Percentiles rank a stretch among this genome's conserved stretches.
Conservation (phyloP, 2,329 filamentous ascomycete species). For the Sporothrix globosa region DNA sequence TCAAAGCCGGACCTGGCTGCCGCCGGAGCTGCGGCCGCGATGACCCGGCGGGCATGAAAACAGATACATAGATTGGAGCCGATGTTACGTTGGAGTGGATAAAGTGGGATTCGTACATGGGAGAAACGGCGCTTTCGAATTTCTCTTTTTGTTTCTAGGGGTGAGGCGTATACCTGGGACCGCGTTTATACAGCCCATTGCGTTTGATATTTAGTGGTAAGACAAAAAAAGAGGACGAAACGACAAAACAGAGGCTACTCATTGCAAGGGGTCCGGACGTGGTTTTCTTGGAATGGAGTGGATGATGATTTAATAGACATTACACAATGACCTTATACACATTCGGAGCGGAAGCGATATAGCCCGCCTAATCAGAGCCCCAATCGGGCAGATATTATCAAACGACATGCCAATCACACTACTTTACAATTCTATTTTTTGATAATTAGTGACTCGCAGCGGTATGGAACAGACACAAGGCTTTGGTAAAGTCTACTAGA, state of each 20-base stretch:
- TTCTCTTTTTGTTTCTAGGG: background rate
- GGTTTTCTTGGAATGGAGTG: conserved; percentile 14
- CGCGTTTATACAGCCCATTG: background rate
- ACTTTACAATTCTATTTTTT: background rate
- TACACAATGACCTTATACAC: background rate
- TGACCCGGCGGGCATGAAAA: conserved; percentile 55
- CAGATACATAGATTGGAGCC: background rate
- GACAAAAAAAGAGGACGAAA: background rate
- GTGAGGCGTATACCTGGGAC: background rate
- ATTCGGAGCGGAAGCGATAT: background rate
- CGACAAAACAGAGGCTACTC: background rate
- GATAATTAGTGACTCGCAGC: background rate
- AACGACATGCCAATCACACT: conserved; percentile 15
- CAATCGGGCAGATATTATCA: conserved; percentile 13
- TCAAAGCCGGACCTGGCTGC: conserved; percentile 62
- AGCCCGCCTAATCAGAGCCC: conserved; percentile 1
- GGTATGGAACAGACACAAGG: background rate
- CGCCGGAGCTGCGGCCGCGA: conserved; percentile 61
- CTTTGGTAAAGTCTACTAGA: too few species aligned
- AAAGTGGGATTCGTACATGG: background rate
- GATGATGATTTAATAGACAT: conserved; percentile 14
- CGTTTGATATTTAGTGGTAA: background rate
- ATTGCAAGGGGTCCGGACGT: background rate
- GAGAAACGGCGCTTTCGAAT: background rate
- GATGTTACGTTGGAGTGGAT: background rate